Conservation (phyloP, 2,329 filamentous ascomycete species). For the Acephala macrosclerotiorum region DNA sequence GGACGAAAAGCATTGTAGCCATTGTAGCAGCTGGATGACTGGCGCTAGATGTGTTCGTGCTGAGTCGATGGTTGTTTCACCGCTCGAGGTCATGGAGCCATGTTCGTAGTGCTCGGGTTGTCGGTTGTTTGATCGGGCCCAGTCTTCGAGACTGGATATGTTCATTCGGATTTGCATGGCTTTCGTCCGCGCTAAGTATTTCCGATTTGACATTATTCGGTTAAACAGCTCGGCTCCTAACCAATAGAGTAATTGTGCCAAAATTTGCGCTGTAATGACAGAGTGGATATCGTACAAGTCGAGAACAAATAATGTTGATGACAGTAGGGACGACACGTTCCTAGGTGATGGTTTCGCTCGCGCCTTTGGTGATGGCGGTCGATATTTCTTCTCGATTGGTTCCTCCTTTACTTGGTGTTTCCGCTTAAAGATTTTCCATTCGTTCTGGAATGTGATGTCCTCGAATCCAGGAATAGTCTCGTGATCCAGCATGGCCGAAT, state of each 20-base stretch:
- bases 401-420: conserved; percentile 92
- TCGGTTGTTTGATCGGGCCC: conserved; percentile 91
- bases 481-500: conserved; percentile 93
- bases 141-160: conserved; percentile 92
- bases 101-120: conserved; percentile 96
- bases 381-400: conserved; percentile 86
- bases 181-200: conserved; percentile 94
- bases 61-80: conserved; percentile 86
- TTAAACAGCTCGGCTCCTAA: conserved; percentile 96
- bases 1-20: conserved; percentile 97
- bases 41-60: conserved; percentile 86
- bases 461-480: conserved; percentile 98
- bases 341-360: conserved; percentile 90
- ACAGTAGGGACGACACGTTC: conserved; percentile 94
- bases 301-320: conserved; percentile 94
- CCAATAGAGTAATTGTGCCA: conserved; percentile 96
- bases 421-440: conserved; percentile 96
- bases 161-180: conserved; percentile 99
- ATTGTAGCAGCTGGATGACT: conserved; percentile 92
- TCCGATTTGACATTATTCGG: conserved; percentile 93
- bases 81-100: conserved; percentile 83
- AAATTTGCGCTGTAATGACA: conserved; percentile 89
- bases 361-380: conserved; percentile 92
- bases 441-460: conserved; percentile 95
- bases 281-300: conserved; percentile 99